Base-by-base conservation (phyloP, 345 rosid genomes). In the Linum usitatissimum region DNA sequence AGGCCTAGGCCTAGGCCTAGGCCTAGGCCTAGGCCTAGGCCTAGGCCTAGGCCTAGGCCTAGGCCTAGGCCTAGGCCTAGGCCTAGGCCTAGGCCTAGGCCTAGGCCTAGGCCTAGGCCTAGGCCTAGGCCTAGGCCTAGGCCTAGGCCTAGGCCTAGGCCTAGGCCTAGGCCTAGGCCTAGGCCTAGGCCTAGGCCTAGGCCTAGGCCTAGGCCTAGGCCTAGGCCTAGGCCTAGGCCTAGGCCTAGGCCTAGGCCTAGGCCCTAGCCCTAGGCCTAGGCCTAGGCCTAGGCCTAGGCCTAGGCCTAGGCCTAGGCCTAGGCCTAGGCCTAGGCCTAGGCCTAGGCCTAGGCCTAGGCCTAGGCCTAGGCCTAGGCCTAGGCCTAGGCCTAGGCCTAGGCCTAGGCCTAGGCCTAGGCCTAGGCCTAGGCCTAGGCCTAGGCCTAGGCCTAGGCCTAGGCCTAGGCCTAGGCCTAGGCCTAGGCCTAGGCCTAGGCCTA, bases 101-200 rank as follows among this genome's bases (percentile, higher is more conserved):
- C 60, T 57, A 34, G 60, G 60, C 60, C 60, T 57, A 34, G 60
- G 60, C 60, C 60, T 57, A 34, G 60, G 60, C 60, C 60, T 57
- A 34, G 60, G 60, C 60, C 60, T 57, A 34, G 60, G 60, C 60
- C 60, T 57, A 34, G 60, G 60, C 60, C 60, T 57, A 34, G 60
- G 60, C 60, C 60, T 57, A 34, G 60, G 60, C 60, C 60, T 57
- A 34, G 60, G 60, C 60, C 60, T 57, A 34, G 60, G 60, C 60
- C 60, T 57, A 34, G 60, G 60, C 60, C 60, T 57, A 34, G 60
- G 60, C 60, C 60, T 57, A 34, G 60, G 60, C 60, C 60, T 57
- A 34, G 60, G 60, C 60, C 60, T 57, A 34, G 60, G 60, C 60
- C 60, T 57, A 34, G 60, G 60, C 60, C 60, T 57, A 34, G 60